Base-by-base conservation (phyloP, 78 protist genomes). In the Tieghemostelium lacteum region DNA sequence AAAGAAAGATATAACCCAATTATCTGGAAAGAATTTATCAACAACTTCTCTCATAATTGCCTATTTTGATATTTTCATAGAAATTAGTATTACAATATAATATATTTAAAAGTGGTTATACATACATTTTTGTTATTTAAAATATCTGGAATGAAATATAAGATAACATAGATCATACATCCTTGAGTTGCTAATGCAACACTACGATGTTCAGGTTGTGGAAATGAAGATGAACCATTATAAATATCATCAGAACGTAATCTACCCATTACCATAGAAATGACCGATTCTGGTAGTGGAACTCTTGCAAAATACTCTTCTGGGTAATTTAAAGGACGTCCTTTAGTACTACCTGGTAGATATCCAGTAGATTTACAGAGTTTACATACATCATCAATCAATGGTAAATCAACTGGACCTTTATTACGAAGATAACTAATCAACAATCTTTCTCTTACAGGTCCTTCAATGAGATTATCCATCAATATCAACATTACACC, bases 31-130 rank as follows among this genome's bases (percentile, higher is more conserved):
- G 76, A 94, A 97, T 85, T 97, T 97, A 76, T 97, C 98, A 54
- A 98, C 99, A 58, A 98, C 96, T 85, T 97, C 99, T 36, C 99
- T 88, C 99, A 98, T 98, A 50, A 94, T 71, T 54, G 98, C 55
- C 93, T 75, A 67, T 31, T 31, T 26, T 20, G 33, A 37, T 31
- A 8, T 22, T 31, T 14, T 31, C 12, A 8, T 28, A 63, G 2
- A 17, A 63, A 28, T 29, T 34, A 19, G 4, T 14, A 14, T 19
- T 34, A 24, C 3, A 36, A 1, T 34, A 39, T 36, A n/a, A 39
- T 65, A 31, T 14, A 61, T 33, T 1, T 26, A 26, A 28, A 60
- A 29, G 28, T 29, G n/a, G 28, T 16, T 3, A 60, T 60, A 74
- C 86, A 28, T 71, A 76, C 85, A 16, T 75, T 52, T 54, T 75